phyloP scores from a whole-genome alignment of 164 flowering plant species.

The Sedum album region DNA sequence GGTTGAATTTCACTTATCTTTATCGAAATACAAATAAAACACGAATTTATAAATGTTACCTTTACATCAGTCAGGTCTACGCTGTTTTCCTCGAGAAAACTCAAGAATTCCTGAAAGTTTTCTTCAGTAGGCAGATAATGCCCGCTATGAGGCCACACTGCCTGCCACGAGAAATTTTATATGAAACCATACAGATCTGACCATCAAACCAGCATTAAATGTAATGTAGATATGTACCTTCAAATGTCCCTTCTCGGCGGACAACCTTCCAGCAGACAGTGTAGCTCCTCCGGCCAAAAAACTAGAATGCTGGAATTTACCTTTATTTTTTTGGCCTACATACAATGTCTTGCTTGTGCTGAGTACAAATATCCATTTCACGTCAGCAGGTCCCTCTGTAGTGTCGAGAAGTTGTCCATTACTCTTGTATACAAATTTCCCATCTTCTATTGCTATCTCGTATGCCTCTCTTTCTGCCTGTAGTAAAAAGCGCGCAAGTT shows the following conservation, averaged over 20 bases:
- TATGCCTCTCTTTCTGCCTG: conserved; percentile 67
- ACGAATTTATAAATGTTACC: conserved; percentile 37
- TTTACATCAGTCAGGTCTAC: conserved; percentile 69
- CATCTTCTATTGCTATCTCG: conserved; percentile 57
- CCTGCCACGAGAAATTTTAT: conserved; percentile 29
- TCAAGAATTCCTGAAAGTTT: conserved; percentile 69
- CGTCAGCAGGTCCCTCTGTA: conserved; percentile 38
- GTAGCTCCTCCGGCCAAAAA: conserved; percentile 98
- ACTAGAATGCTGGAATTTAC: conserved; percentile 91
- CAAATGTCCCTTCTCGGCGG: conserved; percentile 56
- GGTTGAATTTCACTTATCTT: too few relatives aligned
- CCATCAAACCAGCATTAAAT: not conserved
- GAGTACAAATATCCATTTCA: conserved; percentile 93
- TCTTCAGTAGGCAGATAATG: conserved; percentile 93
- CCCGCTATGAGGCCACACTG: conserved; percentile 98
- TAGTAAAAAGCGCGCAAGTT: not conserved
- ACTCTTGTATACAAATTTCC: conserved; percentile 52
- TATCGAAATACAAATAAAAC: too few relatives aligned
- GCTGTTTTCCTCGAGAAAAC: conserved; percentile 49
- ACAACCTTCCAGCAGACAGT: conserved; percentile 83
- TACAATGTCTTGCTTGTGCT: conserved; percentile 71
- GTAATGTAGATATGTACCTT: conserved; percentile 36
- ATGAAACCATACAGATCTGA: not conserved
- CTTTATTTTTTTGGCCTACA: conserved; percentile 75
- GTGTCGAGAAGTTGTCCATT: conserved; percentile 52